A percentile compares a stretch with the other conserved stretches of the same genome.
Evolutionary conservation across 2,329 filamentous ascomycete genomes (phyloP).

Genomic region (Aspergillus felis): DNA sequence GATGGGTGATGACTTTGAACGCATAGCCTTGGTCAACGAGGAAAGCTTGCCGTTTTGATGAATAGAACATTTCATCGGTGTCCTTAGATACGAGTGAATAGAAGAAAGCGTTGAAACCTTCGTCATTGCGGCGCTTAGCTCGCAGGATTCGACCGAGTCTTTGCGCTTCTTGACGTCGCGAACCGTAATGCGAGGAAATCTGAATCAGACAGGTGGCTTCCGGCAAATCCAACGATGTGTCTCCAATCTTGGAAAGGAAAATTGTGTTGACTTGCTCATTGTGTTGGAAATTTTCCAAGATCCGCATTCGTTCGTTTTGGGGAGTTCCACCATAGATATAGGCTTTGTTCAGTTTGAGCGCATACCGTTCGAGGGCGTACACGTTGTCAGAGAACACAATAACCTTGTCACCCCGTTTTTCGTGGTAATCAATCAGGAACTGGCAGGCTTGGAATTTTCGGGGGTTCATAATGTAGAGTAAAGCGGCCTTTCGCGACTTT

Average conservation of each 20-base stretch:
- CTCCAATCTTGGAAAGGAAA: constrained; percentile 95
- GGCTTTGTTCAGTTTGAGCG: constrained; percentile 75
- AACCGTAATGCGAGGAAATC: constrained; percentile 96
- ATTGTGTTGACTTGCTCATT: constrained; percentile 87
- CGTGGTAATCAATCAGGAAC: constrained; percentile 97
- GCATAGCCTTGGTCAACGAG: constrained; percentile 97
- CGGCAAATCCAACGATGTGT: constrained; percentile 94
- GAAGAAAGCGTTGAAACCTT: constrained; percentile 98
- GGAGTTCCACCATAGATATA: constrained; percentile 89
- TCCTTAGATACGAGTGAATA: constrained; percentile 97
- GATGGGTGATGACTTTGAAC: constrained; percentile 96
- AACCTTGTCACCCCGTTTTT: constrained; percentile 90
- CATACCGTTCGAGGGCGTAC: constrained; percentile 83
- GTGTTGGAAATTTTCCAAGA: constrained; percentile 92
- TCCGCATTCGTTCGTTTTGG: constrained; percentile 77
- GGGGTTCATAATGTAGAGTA: constrained; percentile 96
- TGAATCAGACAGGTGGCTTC: constrained; percentile 97
- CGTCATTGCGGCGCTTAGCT: constrained; percentile 92
- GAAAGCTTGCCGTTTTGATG: constrained; percentile 93
- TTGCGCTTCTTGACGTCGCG: constrained; percentile 92
- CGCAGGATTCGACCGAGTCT: constrained; percentile 87
- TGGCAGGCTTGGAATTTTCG: constrained; percentile 96
- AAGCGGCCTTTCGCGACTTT: constrained; percentile 61
- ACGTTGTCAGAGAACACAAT: constrained; percentile 99
- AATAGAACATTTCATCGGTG: constrained; percentile 97